Conservation (phyloP, 2,329 filamentous ascomycete genomes). For the Claviceps humidiphila region DNA sequence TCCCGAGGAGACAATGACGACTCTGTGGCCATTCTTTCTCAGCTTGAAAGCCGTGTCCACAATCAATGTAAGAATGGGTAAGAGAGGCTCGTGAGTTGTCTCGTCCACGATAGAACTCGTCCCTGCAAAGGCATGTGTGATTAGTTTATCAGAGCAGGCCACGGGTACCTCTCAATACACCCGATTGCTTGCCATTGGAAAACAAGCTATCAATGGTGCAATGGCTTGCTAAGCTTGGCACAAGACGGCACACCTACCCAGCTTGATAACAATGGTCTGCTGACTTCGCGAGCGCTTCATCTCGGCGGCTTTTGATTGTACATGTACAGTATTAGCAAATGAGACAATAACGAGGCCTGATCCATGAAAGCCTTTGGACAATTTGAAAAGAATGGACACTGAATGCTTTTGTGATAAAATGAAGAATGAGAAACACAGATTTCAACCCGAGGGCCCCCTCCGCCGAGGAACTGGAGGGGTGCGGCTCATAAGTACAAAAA, state of each 20-base stretch:
- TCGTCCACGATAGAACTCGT: slow-evolving; percentile 99
- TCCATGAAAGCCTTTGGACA: slow-evolving; percentile 3
- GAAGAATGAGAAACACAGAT: slow-evolving; percentile 2
- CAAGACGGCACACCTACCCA: slow-evolving; percentile 43
- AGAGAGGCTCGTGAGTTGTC: slow-evolving; percentile 79
- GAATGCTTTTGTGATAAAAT: slow-evolving; percentile 1
- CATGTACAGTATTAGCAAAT: slow-evolving; percentile 4
- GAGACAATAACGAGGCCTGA: background rate
- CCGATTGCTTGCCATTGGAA: background rate
- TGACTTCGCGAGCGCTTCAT: slow-evolving; percentile 48
- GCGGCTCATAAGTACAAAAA: background rate
- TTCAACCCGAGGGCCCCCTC: background rate
- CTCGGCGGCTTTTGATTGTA: slow-evolving; percentile 25
- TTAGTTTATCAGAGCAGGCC: background rate
- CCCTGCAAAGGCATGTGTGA: slow-evolving; percentile 38
- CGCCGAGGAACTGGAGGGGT: background rate
- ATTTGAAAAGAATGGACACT: background rate
- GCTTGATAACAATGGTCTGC: slow-evolving; percentile 62
- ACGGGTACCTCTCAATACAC: background rate
- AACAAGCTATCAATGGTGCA: background rate
- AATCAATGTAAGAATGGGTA: slow-evolving; percentile 82
- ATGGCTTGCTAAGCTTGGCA: background rate
- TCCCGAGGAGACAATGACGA: slow-evolving; percentile 92
- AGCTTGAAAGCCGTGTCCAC: slow-evolving; percentile 87
- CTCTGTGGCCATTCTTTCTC: slow-evolving; percentile 79